These are phyloP conservation scores for Clarireedia sp. DNA, from an alignment of 2,329 filamentous ascomycete species.

Conservation along the genomic window DNA sequence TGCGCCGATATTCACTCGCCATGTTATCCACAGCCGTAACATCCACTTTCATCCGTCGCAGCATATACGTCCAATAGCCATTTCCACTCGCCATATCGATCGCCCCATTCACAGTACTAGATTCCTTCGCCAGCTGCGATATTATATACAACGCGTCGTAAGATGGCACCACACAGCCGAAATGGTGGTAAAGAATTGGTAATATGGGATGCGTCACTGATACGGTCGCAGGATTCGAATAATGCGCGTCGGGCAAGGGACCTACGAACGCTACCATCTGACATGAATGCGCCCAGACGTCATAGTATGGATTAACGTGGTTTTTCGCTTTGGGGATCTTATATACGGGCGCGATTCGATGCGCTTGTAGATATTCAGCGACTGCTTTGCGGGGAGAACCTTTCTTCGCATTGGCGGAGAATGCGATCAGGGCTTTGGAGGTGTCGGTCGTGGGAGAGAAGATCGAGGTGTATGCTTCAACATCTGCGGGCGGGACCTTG, in stretches of 20 bases:
- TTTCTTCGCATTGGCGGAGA: conserved; percentile 59
- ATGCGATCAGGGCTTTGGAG: conserved; percentile 52
- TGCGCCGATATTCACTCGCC: conserved; percentile 58
- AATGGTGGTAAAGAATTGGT: conserved; percentile 70
- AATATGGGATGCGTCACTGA: conserved; percentile 59
- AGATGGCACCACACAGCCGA: conserved; percentile 63
- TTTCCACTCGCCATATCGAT: conserved; percentile 64
- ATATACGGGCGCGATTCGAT: conserved; percentile 40
- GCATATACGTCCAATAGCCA: conserved; percentile 69
- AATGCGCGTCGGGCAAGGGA: conserved; percentile 47
- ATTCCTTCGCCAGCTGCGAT: conserved; percentile 38
- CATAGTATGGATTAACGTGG: conserved; percentile 55
- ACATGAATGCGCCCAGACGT: conserved; percentile 60
- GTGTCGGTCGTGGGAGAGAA: conserved; percentile 55
- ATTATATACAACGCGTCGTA: conserved; percentile 58
- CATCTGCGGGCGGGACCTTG: conserved; percentile 38
- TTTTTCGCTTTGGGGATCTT: conserved; percentile 41
- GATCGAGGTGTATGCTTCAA: conserved; percentile 58
- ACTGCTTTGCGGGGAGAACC: conserved; percentile 50
- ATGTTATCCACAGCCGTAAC: conserved; percentile 59
- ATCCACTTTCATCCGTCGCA: conserved; percentile 48
- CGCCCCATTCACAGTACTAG: conserved; percentile 36
- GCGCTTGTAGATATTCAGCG: conserved; percentile 46
- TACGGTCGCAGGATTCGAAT: conserved; percentile 36
- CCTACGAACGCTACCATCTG: conserved; percentile 51